Conservation (phyloP, 2,329 filamentous ascomycete species). For the Pyricularia pennisetigena region DNA sequence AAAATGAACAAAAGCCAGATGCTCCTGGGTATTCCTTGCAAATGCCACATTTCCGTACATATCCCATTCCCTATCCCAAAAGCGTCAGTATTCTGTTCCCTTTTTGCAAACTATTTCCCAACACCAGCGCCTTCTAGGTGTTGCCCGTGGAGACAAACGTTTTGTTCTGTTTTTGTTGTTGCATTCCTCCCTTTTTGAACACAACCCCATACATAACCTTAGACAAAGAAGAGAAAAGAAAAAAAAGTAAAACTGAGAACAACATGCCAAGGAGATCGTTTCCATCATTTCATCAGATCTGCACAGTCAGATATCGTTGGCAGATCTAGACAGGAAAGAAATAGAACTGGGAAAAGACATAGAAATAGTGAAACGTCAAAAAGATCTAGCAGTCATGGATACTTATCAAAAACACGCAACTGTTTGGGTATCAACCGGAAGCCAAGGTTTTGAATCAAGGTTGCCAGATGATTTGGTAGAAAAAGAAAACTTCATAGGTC, state of each 20-base stretch:
- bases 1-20: conserved; percentile 9
- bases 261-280: background rate
- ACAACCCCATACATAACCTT: background rate
- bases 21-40: conserved; percentile 12
- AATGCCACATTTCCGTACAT: conserved; percentile 9
- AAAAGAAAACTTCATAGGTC: background rate
- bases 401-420: background rate
- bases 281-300: background rate
- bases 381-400: background rate
- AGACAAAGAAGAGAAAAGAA: background rate
- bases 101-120: conserved; percentile 4
- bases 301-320: background rate
- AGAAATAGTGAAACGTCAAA: background rate
- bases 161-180: background rate
- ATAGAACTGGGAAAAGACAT: background rate
- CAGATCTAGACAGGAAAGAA: background rate
- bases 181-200: background rate
- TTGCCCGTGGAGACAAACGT: background rate
- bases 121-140: background rate
- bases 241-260: background rate
- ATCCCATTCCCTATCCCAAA: conserved; percentile 4
- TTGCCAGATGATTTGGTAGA: background rate
- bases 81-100: conserved; percentile 2
- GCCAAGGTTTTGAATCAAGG: background rate
- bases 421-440: background rate